Evolutionary conservation across 495 filamentous ascomycete species (phyloP), one percentile per base, ranked within the genome.

Genomic region (Acidiella bohemica): DNA sequence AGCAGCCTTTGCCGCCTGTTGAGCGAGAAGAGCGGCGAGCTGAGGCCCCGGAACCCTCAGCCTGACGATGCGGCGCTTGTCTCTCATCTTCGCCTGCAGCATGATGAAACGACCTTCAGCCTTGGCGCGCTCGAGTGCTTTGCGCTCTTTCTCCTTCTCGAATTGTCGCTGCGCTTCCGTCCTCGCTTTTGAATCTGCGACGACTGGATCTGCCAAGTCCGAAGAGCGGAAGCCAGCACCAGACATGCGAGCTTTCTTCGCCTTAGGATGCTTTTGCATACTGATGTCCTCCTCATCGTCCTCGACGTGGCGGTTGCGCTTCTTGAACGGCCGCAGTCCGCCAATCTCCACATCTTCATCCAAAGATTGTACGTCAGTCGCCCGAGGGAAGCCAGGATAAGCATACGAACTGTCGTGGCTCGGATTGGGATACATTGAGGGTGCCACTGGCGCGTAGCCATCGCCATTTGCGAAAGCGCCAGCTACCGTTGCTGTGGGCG

Each of bases 111-210:
- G 53, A 24, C 55, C 59, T 23, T 57, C 48, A 21, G 45, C 49
- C 45, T 54, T 56, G n/a, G 61, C 61, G 23, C 58, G 55, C 12
- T 62, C 59, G 11, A 64, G 49, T 12, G 55, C 40, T 23, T 53
- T 55, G 9, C 49, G 46, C 39, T 61, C 47, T 23, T 62, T 50
- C 35, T 58, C 53, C 27, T 58, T 56, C 35, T 56, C 51, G 32
- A 55, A 64, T 26, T 64, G 53, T 29, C 51, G 47, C 10, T 56
- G 56, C 11, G 57, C 53, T n/a, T 47, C 53, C 30, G 42, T 58
- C 41, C 47, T 56, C 9, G 56, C 47, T 19, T 41, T 52, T 4
- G 32, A 23, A n/a, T n/a, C n/a, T 5, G 43, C 23, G 16, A 27
- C 21, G 1, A 32, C 40, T 16, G 23, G 20, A 13, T 46, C 44